Evolutionary conservation across 192 early-diverging fungal species (phyloP).

Genomic region (Entomortierella lignicola): DNA sequence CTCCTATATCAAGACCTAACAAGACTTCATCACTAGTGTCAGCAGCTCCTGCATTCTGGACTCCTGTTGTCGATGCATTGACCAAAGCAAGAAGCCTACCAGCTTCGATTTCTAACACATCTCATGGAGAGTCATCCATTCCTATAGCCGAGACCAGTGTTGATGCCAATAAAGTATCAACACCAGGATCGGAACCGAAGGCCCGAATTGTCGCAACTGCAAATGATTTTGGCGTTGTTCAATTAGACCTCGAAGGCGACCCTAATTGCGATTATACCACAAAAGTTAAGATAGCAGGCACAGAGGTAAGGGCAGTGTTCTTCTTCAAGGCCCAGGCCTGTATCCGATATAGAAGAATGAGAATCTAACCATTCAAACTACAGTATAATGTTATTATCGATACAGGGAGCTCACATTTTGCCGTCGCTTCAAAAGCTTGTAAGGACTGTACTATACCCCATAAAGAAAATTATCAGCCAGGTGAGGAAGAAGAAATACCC

Average conservation of each 20-base stretch:
- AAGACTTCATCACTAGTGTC: not conserved
- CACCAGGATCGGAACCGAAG: not conserved
- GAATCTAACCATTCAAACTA: no score
- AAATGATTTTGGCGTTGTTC: constrained; percentile 36
- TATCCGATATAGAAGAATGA: no score
- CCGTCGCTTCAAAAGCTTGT: constrained; percentile 35
- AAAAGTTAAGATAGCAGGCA: constrained; percentile 37
- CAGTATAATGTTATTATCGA: constrained; percentile 53
- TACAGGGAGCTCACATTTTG: constrained; percentile 48
- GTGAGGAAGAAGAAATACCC: constrained; percentile 42
- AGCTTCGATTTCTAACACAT: constrained; percentile 8
- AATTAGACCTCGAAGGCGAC: constrained; percentile 40
- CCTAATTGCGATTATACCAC: constrained; percentile 50
- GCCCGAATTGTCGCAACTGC: constrained; percentile 4
- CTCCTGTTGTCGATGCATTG: constrained; percentile 25
- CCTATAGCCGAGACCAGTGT: not conserved
- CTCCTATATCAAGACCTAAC: not conserved
- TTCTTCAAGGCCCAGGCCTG: no score
- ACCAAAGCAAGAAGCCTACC: not conserved
- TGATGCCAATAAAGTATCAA: not conserved
- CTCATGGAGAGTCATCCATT: not conserved
- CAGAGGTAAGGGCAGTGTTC: no score
- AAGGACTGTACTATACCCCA: constrained; percentile 26
- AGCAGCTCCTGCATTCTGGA: constrained; percentile 41
- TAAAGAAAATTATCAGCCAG: constrained; percentile 13